These are phyloP conservation scores for Scheffersomyces parashehatae DNA, from an alignment of 1,139 yeast species.

Conservation along the genomic window DNA sequence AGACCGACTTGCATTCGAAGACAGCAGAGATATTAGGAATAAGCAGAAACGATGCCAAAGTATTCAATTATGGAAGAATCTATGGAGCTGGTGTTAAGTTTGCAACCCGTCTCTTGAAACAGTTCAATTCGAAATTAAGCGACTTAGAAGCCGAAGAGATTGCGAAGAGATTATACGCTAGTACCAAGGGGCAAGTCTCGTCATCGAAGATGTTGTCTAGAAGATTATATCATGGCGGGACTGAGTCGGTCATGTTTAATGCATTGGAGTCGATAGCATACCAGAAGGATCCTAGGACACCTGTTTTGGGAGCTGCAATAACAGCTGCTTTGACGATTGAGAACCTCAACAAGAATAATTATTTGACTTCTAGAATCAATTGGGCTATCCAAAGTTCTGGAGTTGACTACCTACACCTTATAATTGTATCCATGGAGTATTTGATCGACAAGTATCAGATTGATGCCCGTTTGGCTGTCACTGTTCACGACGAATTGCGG, in stretches of 20 bases:
- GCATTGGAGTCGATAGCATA: constrained; percentile 85
- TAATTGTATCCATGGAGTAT: constrained; percentile 87
- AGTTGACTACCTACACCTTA: constrained; percentile 87
- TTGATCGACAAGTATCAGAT: constrained; percentile 62
- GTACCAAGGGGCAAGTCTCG: constrained; percentile 74
- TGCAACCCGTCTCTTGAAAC: constrained; percentile 78
- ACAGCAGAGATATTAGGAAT: constrained; percentile 91
- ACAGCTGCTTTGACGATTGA: constrained; percentile 76
- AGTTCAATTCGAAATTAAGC: constrained; percentile 72
- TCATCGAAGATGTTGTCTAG: constrained; percentile 28
- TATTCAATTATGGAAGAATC: constrained; percentile 94
- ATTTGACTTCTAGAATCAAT: constrained; percentile 86
- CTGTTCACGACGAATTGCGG: constrained; percentile 95
- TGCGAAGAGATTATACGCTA: constrained; percentile 69
- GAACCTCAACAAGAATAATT: constrained; percentile 65
- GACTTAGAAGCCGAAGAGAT: constrained; percentile 68
- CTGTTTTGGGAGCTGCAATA: constrained; percentile 90
- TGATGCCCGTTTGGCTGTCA: constrained; percentile 78
- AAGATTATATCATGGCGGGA: constrained; percentile 81
- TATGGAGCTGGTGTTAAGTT: constrained; percentile 96
- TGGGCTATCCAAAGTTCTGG: constrained; percentile 99
- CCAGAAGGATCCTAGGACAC: constrained; percentile 82
- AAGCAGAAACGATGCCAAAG: constrained; percentile 87
- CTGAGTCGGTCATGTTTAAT: constrained; percentile 91
- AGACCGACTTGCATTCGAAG: constrained; percentile 92